These are phyloP conservation scores for Protomyces inundatus DNA, from an alignment of 1,139 yeast genomes.

Conservation along the genomic window DNA sequence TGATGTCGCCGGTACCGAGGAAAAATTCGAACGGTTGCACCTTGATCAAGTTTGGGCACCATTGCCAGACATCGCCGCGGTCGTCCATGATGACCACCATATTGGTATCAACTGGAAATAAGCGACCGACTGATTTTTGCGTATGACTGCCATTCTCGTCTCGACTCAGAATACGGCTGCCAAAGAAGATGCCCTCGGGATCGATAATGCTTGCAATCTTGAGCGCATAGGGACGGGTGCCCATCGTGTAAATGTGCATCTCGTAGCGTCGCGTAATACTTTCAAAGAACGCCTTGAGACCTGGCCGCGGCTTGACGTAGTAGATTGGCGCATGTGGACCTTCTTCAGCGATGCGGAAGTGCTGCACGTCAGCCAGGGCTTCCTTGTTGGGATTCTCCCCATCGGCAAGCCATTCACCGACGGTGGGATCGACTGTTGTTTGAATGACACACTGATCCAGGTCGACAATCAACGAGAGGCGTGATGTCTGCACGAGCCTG, in stretches of 20 bases:
- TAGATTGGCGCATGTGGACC: constrained; percentile 59
- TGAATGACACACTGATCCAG: constrained; percentile 96
- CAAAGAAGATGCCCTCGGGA: constrained; percentile 79
- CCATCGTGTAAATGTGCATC: constrained; percentile 96
- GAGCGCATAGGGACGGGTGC: constrained; percentile 90
- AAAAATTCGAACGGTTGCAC: constrained; percentile 95
- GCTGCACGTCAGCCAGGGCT: constrained; percentile 72
- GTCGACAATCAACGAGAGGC: constrained; percentile 87
- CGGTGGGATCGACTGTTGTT: constrained; percentile 96
- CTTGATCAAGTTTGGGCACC: constrained; percentile 86
- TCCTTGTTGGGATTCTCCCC: constrained; percentile 77
- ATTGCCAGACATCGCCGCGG: constrained; percentile 98
- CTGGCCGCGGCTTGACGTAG: constrained; percentile 89
- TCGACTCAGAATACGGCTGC: constrained; percentile 83
- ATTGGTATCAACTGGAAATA: constrained; percentile 92
- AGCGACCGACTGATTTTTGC: constrained; percentile 77
- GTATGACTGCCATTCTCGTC: constrained; percentile 93
- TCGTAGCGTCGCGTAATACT: constrained; percentile 65
- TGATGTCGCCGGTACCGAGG: constrained; percentile 96
- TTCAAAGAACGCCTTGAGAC: constrained; percentile 64
- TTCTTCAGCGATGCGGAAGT: constrained; percentile 70
- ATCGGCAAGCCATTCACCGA: constrained; percentile 92
- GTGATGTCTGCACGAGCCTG: constrained; percentile 56
- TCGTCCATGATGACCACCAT: constrained; percentile 97
- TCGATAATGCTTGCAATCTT: constrained; percentile 88